Evolutionary conservation across 345 rosid genomes (phyloP), one percentile per base, ranked within the genome.

Genomic region (Bruguiera parviflora): DNA sequence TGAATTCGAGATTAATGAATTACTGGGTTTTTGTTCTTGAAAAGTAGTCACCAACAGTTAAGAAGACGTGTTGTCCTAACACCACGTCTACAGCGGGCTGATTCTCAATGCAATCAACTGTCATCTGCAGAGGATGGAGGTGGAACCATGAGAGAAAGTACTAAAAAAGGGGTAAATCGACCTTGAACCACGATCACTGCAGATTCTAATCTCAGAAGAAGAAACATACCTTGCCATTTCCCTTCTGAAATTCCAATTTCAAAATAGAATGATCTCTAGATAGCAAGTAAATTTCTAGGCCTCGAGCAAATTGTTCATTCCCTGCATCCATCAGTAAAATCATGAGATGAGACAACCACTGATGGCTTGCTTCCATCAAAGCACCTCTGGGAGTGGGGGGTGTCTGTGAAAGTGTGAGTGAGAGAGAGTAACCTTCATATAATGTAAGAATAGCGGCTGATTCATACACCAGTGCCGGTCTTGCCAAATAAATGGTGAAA

Each of bases 211-310:
- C 16, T 3, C 3, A 37, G 20, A 28, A 32, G 21, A 8, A 33
- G 20, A 29, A 32, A 63, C 87, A 67, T 53, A 92, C 99, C 97
- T 90, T 86, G 29, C 93, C 92, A 53, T 85, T 69, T 69, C 91
- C 89, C 0, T 7, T 87, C 65, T 89, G 98, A 70, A 95, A 90
- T 78, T 90, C 97, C 1, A 90, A 81, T 70, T 86, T 95, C 61
- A 95, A 69, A 70, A 65, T 82, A 21, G 79, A 79, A 71, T 77
- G 80, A 57, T 95, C 99, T 77, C 94, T 86, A 2, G 98, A 92
- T 72, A 82, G 70, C 75, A 95, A 80, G 85, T 83, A 95, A 0
- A 81, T 63, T 79, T 88, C 72, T 58, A 95, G 84, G 31, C 87
- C 80, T 8, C 53, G 73, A 3, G 87, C 87, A 72, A 43, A 84